These are phyloP conservation scores for Yarrowia sp. DNA, from an alignment of 805 yeast species.

Conservation along the genomic window DNA sequence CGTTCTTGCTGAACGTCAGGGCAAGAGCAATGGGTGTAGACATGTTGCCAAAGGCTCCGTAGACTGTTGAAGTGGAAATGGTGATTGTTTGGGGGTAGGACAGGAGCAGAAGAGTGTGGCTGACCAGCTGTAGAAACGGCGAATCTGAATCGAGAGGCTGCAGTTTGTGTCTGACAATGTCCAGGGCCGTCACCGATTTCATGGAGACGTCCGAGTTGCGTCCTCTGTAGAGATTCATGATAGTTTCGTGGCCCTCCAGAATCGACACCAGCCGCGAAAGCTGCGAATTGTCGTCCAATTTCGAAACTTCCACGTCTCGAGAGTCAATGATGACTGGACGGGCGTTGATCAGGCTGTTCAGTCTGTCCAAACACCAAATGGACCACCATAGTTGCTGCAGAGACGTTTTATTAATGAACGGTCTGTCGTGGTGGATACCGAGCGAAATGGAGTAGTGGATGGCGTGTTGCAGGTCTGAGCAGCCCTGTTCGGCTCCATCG, in stretches of 20 bases:
- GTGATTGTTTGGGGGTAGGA: conserved; percentile 22
- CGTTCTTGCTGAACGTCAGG: conserved; percentile 30
- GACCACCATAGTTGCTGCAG: conserved; percentile 53
- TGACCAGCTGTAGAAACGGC: conserved; percentile 11
- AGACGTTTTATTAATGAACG: conserved; percentile 48
- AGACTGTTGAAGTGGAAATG: conserved; percentile 2
- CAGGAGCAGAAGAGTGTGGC: conserved; percentile 18
- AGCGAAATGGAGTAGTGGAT: conserved; percentile 53
- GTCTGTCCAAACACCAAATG: conserved; percentile 53
- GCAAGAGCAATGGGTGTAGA: conserved; percentile 31
- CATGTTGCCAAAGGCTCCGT: conserved; percentile 37
- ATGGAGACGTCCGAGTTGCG: conserved; percentile 5
- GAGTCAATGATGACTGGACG: conserved; percentile 52
- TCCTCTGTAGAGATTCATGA: conserved; percentile 25
- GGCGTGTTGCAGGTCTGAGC: conserved; percentile 51
- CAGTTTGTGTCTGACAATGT: conserved; percentile 1
- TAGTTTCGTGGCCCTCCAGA: conserved; percentile 1
- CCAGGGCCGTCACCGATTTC: conserved; percentile 7
- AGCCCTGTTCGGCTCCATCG: conserved; percentile 51
- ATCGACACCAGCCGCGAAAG: conserved; percentile 48
- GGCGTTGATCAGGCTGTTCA: conserved; percentile 53
- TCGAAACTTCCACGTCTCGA: conserved; percentile 52
- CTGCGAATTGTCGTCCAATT: conserved; percentile 45
- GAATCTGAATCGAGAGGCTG: conserved; percentile 26
- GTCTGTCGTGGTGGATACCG: conserved; percentile 53